These are phyloP conservation scores for Penicillium tannophilum DNA, from an alignment of 495 filamentous ascomycete species.

Conservation along the genomic window DNA sequence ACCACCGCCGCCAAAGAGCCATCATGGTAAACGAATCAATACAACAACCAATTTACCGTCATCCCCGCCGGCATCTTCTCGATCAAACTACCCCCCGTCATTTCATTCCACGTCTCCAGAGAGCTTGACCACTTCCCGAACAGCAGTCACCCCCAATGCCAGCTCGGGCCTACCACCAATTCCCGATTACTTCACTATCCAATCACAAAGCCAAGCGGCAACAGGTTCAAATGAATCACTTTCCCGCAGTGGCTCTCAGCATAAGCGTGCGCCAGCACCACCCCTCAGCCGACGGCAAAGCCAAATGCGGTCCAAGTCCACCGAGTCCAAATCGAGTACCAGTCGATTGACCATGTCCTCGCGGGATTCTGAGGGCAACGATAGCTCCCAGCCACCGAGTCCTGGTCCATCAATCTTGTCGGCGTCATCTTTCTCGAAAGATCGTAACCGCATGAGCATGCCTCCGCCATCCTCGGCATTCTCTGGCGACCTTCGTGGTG, in stretches of 20 bases:
- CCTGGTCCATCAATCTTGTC: constrained; percentile 27
- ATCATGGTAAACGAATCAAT: constrained; percentile 70
- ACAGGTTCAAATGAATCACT: constrained; percentile 28
- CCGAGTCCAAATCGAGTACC: constrained; percentile 34
- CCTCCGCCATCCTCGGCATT: constrained; percentile 23
- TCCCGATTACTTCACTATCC: constrained; percentile 36
- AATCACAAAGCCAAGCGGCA: constrained; percentile 16
- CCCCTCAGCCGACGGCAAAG: constrained; percentile 52
- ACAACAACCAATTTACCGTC: constrained; percentile 27
- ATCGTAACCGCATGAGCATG: constrained; percentile 30
- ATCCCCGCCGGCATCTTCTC: constrained; percentile 27
- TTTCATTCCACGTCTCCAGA: constrained; percentile 31
- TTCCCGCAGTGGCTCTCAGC: constrained; percentile 40
- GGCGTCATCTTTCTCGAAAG: constrained; percentile 14
- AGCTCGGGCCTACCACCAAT: constrained; percentile 53
- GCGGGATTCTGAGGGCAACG: constrained; percentile 25
- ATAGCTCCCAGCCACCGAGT: constrained; percentile 38
- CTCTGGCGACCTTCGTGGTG: constrained; percentile 14
- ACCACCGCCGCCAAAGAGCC: constrained; percentile 62
- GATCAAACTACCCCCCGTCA: constrained; percentile 32
- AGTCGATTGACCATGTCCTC: constrained; percentile 36
- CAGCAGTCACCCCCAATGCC: constrained; percentile 41
- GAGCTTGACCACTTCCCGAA: constrained; percentile 19
- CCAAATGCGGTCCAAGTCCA: constrained; percentile 48
- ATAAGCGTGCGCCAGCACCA: constrained; percentile 53